Conservation (phyloP, 2,329 filamentous ascomycete genomes). For the Xylaria sp. region DNA sequence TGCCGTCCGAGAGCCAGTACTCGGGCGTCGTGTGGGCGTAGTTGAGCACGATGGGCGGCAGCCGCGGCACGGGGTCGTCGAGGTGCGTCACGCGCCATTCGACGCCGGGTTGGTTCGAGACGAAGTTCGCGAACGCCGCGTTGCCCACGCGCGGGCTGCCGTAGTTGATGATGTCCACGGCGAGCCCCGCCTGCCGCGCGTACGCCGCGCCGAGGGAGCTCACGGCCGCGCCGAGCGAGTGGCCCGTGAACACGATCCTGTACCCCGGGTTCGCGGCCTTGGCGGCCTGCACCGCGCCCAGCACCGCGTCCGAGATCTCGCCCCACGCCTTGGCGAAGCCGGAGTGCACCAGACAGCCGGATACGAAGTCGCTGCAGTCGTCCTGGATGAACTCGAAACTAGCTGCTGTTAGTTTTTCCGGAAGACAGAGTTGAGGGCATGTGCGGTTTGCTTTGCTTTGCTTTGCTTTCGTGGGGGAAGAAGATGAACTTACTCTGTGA, state of each 20-base stretch:
- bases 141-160: conserved; percentile 75
- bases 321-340: conserved; percentile 71
- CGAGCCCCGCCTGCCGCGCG: conserved; percentile 60
- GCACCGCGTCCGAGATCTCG: conserved; percentile 59
- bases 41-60: conserved; percentile 70
- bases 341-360: conserved; percentile 62
- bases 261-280: conserved; percentile 61
- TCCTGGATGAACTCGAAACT: conserved; percentile 55
- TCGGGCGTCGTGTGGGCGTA: conserved; percentile 77
- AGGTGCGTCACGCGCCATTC: conserved; percentile 75
- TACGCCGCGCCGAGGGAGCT: conserved; percentile 69
- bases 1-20: conserved; percentile 67
- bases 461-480: neutral
- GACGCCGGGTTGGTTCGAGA: conserved; percentile 62
- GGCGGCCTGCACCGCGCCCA: conserved; percentile 58
- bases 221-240: conserved; percentile 75
- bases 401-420: neutral
- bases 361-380: conserved; percentile 53
- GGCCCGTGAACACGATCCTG: conserved; percentile 69
- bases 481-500: conserved; percentile 58
- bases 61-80: conserved; percentile 73
- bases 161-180: conserved; percentile 71
- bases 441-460: neutral
- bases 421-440: neutral
- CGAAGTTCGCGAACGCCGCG: conserved; percentile 61